Percentiles rank a stretch among this genome's conserved stretches.
Conservation (phyloP, 306 rosid species). For the Quercus berberidifolia region DNA sequence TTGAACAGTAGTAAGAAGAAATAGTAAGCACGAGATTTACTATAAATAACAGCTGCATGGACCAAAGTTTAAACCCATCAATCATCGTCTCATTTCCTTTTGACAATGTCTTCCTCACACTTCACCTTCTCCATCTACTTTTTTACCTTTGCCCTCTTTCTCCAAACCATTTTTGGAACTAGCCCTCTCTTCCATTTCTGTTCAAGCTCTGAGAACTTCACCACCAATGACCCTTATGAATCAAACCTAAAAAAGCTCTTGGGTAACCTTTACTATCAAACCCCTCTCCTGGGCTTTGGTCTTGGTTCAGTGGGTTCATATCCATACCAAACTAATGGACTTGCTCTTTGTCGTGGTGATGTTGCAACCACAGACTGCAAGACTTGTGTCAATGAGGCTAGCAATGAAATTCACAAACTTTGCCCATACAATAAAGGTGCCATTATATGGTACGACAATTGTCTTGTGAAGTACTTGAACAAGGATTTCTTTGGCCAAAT, state of each 20-base stretch:
- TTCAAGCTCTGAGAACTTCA: slow-evolving; percentile 1
- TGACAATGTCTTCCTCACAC: not conserved
- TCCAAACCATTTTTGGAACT: not conserved
- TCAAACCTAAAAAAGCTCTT: not conserved
- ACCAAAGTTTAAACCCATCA: not conserved
- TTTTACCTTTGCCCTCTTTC: not conserved
- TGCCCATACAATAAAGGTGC: not conserved
- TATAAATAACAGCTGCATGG: too few relatives aligned
- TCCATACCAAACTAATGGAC: not conserved
- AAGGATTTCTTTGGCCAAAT: not conserved
- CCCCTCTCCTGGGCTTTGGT: not conserved
- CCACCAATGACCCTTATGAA: not conserved
- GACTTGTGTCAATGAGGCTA: not conserved
- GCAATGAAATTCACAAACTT: not conserved
- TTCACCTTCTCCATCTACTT: not conserved
- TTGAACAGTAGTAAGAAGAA: too few relatives aligned
- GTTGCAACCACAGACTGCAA: not conserved
- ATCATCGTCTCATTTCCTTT: not conserved
- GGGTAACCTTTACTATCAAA: not conserved
- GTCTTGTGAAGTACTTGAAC: not conserved
- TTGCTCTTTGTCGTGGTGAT: not conserved
- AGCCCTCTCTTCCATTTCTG: not conserved
- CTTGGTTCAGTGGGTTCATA: not conserved
- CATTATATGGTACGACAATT: not conserved
- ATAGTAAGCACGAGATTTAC: too few relatives aligned